These are phyloP conservation scores for Fragaria iinumae DNA, from an alignment of 306 rosid genomes.

Conservation along the genomic window DNA sequence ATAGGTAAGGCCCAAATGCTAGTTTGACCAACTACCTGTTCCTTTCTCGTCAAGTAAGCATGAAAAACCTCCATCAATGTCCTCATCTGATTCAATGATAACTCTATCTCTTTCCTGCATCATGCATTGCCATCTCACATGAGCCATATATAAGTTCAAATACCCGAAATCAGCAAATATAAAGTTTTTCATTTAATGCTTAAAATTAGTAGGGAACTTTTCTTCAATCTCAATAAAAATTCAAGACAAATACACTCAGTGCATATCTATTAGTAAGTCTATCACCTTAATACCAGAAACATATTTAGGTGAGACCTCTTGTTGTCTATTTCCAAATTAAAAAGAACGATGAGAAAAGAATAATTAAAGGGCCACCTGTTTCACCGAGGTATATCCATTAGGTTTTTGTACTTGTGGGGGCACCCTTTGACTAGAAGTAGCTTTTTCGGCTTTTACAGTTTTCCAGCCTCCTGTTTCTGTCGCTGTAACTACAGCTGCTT, in stretches of 20 bases:
- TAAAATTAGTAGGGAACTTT: constrained; percentile 13
- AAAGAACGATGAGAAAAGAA: background rate
- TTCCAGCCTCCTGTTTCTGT: constrained; percentile 66
- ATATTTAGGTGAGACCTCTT: constrained; percentile 17
- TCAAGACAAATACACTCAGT: background rate
- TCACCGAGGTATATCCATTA: constrained; percentile 31
- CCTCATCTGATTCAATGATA: constrained; percentile 86
- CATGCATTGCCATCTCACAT: constrained; percentile 34
- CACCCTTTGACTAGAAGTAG: constrained; percentile 33
- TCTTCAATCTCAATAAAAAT: constrained; percentile 22
- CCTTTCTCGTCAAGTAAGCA: constrained; percentile 55
- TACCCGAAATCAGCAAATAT: constrained; percentile 19
- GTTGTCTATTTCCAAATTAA: background rate
- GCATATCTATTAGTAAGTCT: background rate
- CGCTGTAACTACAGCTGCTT: constrained; percentile 41
- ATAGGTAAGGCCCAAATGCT: constrained; percentile 19
- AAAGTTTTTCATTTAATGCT: constrained; percentile 19
- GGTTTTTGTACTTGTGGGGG: constrained; percentile 39
- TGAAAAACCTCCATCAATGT: constrained; percentile 59
- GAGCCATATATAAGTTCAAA: background rate
- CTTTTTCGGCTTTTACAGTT: constrained; percentile 52
- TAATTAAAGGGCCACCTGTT: constrained; percentile 41
- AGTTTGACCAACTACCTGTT: constrained; percentile 53
- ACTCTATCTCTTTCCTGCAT: constrained; percentile 57
- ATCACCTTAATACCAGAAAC: constrained; percentile 14